A percentile compares a stretch with the other conserved stretches of the same genome.
Evolutionary conservation across 805 yeast species (phyloP).

Genomic region (Starmerella sirachaensis): DNA sequence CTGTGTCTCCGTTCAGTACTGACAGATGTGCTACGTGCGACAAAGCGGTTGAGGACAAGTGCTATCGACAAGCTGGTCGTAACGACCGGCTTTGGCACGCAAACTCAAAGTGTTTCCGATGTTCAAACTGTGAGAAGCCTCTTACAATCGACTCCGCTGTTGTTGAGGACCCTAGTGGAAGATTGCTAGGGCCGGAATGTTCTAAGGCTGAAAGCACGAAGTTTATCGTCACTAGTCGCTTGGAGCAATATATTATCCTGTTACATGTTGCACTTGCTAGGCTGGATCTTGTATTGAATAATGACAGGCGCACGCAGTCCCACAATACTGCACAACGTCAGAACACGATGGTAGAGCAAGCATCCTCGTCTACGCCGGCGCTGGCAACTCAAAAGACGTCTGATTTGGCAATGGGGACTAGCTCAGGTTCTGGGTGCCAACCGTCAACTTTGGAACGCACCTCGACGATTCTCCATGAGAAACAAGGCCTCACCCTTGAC

Average conservation of each 20-base stretch:
- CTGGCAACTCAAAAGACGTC: too few relatives aligned
- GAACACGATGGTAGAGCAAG: not conserved
- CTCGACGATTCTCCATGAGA: constrained; percentile 59
- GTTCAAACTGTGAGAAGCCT: constrained; percentile 31
- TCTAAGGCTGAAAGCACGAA: constrained; percentile 21
- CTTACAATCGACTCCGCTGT: constrained; percentile 8
- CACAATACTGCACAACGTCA: constrained; percentile 5
- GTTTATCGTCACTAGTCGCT: constrained; percentile 51
- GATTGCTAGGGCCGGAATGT: not conserved
- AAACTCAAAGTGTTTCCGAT: constrained; percentile 45
- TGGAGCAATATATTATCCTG: constrained; percentile 62
- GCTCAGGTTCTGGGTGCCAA: not conserved
- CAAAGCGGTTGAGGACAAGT: constrained; percentile 73
- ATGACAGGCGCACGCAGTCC: constrained; percentile 16
- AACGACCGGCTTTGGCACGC: constrained; percentile 67
- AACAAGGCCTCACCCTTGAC: constrained; percentile 79
- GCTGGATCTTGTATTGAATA: constrained; percentile 34
- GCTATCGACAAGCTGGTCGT: constrained; percentile 37
- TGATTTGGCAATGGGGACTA: not conserved
- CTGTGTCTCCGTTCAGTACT: constrained; percentile 36
- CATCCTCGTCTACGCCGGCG: too few relatives aligned
- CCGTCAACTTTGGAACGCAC: constrained; percentile 42
- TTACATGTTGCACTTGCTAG: constrained; percentile 75
- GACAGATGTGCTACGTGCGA: constrained; percentile 66
- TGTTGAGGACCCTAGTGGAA: constrained; percentile 2